These are phyloP conservation scores for Euphorbia celastroides DNA, from an alignment of 441 rosid species.

Conservation along the genomic window DNA sequence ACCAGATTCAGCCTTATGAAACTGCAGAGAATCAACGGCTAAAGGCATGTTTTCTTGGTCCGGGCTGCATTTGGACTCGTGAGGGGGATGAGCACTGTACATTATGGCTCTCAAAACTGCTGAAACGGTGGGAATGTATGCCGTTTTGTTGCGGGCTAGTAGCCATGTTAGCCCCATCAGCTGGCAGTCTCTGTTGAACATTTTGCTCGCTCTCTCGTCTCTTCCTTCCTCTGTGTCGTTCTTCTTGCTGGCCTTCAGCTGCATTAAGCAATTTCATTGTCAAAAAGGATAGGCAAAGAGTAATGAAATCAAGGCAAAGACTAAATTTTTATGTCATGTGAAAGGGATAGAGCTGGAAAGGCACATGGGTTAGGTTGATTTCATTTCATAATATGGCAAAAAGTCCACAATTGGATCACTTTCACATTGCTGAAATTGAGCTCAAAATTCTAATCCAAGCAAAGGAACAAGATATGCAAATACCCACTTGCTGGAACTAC, in stretches of 20 bases:
- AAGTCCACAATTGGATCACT: background rate
- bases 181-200: constrained; percentile 91
- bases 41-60: constrained; percentile 99
- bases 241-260: constrained; percentile 67
- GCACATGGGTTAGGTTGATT: constrained; percentile 25
- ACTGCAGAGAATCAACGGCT: constrained; percentile 96
- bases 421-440: background rate
- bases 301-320: constrained; percentile 7
- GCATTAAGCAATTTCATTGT: constrained; percentile 13
- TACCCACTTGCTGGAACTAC: constrained; percentile 1
- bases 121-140: constrained; percentile 95
- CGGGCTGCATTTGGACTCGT: constrained; percentile 77
- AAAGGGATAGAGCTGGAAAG: constrained; percentile 18
- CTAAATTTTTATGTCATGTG: constrained; percentile 30
- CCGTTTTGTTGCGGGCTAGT: constrained; percentile 87
- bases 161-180: constrained; percentile 99
- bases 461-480: background rate
- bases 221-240: constrained; percentile 26
- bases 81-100: constrained; percentile 81
- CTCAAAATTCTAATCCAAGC: background rate
- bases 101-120: constrained; percentile 90
- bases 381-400: constrained; percentile 22
- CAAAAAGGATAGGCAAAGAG: background rate
- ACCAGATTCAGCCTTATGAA: constrained; percentile 40
- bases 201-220: constrained; percentile 66